Evolutionary conservation across 768 basidiomycete species (phyloP).

Genomic region (Lenzites betulinus): DNA sequence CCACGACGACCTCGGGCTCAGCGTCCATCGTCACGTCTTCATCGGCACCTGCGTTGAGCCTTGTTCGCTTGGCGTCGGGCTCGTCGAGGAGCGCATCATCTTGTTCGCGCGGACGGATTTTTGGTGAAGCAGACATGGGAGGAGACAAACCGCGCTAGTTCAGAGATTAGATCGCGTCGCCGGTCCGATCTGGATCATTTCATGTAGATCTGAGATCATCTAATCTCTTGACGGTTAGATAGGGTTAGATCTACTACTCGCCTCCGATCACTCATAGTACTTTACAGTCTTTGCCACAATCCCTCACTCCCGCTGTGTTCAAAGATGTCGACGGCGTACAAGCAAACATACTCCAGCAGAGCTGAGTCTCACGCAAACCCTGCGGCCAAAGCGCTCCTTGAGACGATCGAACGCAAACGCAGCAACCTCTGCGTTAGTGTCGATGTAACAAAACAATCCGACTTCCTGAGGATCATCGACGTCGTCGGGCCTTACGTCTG

Average conservation of each 20-base stretch:
- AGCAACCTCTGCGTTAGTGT: conserved; percentile 95
- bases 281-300: too few relatives aligned
- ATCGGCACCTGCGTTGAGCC: conserved; percentile 28
- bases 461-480: conserved; percentile 85
- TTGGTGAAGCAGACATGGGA: conserved; percentile 18
- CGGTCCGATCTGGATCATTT: background rate
- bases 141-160: conserved; percentile 1
- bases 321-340: conserved; percentile 38
- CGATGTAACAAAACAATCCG: conserved; percentile 79
- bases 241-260: too few relatives aligned
- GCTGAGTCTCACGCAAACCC: conserved; percentile 64
- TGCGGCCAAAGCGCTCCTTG: conserved; percentile 75
- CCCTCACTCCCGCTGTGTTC: conserved; percentile 26
- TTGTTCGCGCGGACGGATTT: conserved; percentile 27
- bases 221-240: too few relatives aligned
- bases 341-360: conserved; percentile 63
- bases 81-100: conserved; percentile 22
- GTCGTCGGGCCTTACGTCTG: conserved; percentile 88
- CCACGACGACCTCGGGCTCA: conserved; percentile 14
- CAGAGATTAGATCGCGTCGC: conserved; percentile 19
- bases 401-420: conserved; percentile 82
- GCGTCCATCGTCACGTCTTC: conserved; percentile 22
- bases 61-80: conserved; percentile 42
- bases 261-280: background rate
- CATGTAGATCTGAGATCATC: background rate